phyloP scores from a whole-genome alignment of 1,139 yeast genomes.

The Pichia sp. region DNA sequence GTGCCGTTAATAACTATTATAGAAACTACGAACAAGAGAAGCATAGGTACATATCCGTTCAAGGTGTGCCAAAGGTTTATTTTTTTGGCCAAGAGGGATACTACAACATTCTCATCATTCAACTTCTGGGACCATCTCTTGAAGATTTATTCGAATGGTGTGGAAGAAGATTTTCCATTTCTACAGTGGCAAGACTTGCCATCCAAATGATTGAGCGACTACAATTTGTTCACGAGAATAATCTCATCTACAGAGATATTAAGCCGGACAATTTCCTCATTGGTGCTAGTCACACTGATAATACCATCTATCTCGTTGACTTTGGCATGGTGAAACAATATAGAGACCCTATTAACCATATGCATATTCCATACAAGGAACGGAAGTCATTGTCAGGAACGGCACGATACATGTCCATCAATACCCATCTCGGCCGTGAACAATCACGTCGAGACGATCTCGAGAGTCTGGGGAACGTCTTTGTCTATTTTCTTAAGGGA shows the following conservation, averaged over 20 bases:
- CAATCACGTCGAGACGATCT: constrained; percentile 60
- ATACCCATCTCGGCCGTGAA: constrained; percentile 58
- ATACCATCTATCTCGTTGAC: constrained; percentile 64
- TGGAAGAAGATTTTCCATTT: constrained; percentile 58
- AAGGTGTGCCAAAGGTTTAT: constrained; percentile 90
- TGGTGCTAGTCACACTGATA: constrained; percentile 60
- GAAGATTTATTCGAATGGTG: constrained; percentile 83
- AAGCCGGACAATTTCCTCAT: constrained; percentile 72
- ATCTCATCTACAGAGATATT: constrained; percentile 67
- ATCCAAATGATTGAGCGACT: constrained; percentile 68
- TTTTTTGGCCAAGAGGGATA: constrained; percentile 82
- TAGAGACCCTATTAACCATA: constrained; percentile 90
- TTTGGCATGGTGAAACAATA: constrained; percentile 99
- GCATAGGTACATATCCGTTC: constrained; percentile 22
- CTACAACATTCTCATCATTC: constrained; percentile 68
- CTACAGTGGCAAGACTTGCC: constrained; percentile 68
- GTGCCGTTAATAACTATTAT: constrained; percentile 28
- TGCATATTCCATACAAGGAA: constrained; percentile 94
- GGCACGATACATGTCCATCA: constrained; percentile 59
- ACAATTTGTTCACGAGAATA: constrained; percentile 60
- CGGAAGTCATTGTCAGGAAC: constrained; percentile 59
- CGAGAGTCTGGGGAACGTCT: constrained; percentile 59
- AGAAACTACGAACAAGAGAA: constrained; percentile 14
- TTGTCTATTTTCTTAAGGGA: constrained; percentile 57
- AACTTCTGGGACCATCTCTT: constrained; percentile 66